Percentiles rank a stretch among this genome's conserved stretches.
Conservation (phyloP, 1,284 basidiomycete species). For the Marasmius tenuissimus region DNA sequence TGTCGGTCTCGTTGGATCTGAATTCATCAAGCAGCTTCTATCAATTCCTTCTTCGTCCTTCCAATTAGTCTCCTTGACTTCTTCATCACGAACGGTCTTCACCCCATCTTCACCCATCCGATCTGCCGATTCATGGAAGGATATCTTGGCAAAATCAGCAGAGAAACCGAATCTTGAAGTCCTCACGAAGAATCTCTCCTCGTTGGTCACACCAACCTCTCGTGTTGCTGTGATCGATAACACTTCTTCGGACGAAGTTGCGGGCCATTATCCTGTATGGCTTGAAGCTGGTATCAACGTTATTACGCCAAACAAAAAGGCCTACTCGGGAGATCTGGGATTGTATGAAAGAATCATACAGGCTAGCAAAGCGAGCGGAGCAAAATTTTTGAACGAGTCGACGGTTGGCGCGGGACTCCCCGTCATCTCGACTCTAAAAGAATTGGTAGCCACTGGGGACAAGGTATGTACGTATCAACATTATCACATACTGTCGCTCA, state of each 20-base stretch:
- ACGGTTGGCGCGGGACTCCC: conserved; percentile 97
- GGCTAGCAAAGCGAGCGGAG: conserved; percentile 55
- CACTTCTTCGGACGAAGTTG: conserved; percentile 86
- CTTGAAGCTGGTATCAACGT: conserved; percentile 82
- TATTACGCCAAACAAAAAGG: conserved; percentile 98
- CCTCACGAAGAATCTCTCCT: conserved; percentile 45
- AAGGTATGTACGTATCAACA: conserved; percentile 49
- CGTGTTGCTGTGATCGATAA: conserved; percentile 90
- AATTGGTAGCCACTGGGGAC: conserved; percentile 91
- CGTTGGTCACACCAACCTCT: conserved; percentile 43
- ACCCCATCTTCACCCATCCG: conserved; percentile 46
- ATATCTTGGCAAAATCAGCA: conserved; percentile 39
- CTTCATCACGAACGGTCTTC: conserved; percentile 68
- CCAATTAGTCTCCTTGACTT: conserved; percentile 75
- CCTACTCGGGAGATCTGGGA: conserved; percentile 75
- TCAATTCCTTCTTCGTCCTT: conserved; percentile 66
- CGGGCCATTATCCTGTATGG: conserved; percentile 82
- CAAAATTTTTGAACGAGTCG: conserved; percentile 84
- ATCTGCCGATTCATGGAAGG: conserved; percentile 42
- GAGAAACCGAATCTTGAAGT: conserved; percentile 45
- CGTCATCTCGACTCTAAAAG: conserved; percentile 89
- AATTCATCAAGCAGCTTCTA: conserved; percentile 80
- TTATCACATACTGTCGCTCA: conserved; percentile 46
- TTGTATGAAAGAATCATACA: conserved; percentile 75
- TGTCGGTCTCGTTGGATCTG: conserved; percentile 85